Evolutionary conservation across 2,329 filamentous ascomycete genomes (phyloP).

Genomic region (Tolypocladium sp.): DNA sequence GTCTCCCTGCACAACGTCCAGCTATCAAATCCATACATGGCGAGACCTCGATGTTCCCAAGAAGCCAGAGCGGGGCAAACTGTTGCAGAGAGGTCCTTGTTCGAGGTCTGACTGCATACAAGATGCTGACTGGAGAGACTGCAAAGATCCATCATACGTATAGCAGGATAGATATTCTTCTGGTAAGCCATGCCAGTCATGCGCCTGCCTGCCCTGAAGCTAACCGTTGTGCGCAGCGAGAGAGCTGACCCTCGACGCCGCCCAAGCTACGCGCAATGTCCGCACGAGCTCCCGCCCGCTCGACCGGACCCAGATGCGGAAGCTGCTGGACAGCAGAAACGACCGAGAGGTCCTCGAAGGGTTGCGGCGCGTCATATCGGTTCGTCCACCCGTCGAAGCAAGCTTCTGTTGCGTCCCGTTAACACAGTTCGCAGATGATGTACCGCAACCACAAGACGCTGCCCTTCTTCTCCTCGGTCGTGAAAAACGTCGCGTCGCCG

Average conservation of each 20-base stretch:
- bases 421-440: conserved; percentile 62
- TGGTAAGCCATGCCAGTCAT: conserved; percentile 44
- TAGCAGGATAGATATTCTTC: conserved; percentile 21
- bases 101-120: background rate
- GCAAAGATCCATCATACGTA: background rate
- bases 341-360: conserved; percentile 92
- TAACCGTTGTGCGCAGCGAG: conserved; percentile 51
- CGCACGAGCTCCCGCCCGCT: conserved; percentile 55
- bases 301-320: conserved; percentile 81
- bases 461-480: conserved; percentile 91
- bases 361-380: conserved; percentile 76
- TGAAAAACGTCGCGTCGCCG: conserved; percentile 94
- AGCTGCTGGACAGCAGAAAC: conserved; percentile 85
- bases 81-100: background rate
- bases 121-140: too few relatives aligned
- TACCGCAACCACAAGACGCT: conserved; percentile 83
- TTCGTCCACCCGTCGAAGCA: conserved; percentile 33
- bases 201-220: conserved; percentile 6
- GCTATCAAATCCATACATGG: background rate
- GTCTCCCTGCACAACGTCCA: background rate
- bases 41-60: background rate
- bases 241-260: conserved; percentile 95
- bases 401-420: background rate
- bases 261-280: conserved; percentile 69
- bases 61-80: background rate